These are phyloP conservation scores for Pichia kluyveri DNA, from an alignment of 805 yeast species.

Conservation along the genomic window DNA sequence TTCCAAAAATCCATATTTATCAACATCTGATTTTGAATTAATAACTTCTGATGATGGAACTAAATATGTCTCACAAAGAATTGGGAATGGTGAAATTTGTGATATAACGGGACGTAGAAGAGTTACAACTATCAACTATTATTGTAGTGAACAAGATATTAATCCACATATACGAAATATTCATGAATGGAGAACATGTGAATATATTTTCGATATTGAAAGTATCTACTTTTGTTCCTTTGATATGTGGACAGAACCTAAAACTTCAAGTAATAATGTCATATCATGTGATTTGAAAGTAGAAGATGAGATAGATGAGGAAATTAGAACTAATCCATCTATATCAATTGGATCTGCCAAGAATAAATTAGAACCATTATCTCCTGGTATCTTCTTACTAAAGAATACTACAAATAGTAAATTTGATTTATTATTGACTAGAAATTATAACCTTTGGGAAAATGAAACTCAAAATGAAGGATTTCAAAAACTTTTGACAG, in stretches of 20 bases:
- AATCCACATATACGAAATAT: slow-evolving; percentile 16
- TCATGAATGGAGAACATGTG: slow-evolving; percentile 26
- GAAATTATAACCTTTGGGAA: slow-evolving; percentile 2
- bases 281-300: neutral
- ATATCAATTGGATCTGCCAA: too few relatives aligned
- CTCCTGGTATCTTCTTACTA: slow-evolving; percentile 5
- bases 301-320: neutral
- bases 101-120: slow-evolving; percentile 27
- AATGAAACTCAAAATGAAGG: neutral
- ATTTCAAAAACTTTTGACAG: neutral
- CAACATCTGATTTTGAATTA: slow-evolving; percentile 19
- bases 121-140: slow-evolving; percentile 19
- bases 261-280: neutral
- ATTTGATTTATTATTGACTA: slow-evolving; percentile 1
- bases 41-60: slow-evolving; percentile 17
- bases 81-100: slow-evolving; percentile 25
- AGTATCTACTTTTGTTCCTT: slow-evolving; percentile 10
- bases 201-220: slow-evolving; percentile 15
- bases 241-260: slow-evolving; percentile 3
- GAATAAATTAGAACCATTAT: slow-evolving; percentile 1
- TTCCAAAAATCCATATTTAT: slow-evolving; percentile 7
- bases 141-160: slow-evolving; percentile 15
- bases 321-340: neutral
- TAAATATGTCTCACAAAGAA: slow-evolving; percentile 20
- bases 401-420: neutral